Evolutionary conservation across 139 green algal genomes (phyloP).

Genomic region (Mesotaenium endlicherianum): DNA sequence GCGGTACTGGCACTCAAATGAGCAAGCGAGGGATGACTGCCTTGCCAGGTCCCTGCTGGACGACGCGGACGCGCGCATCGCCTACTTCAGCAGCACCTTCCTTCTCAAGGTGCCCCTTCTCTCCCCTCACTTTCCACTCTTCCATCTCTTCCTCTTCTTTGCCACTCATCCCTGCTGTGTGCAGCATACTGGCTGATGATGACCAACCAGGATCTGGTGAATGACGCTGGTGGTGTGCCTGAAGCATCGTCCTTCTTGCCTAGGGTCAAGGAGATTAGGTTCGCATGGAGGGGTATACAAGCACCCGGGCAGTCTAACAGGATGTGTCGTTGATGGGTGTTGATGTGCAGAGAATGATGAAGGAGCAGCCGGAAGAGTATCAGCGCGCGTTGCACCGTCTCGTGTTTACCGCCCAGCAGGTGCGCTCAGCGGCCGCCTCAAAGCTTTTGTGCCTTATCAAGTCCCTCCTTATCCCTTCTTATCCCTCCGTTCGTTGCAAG

Average conservation of each 20-base stretch:
- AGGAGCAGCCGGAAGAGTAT: conserved; percentile 37
- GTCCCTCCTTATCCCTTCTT: background rate
- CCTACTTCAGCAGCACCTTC: conserved; percentile 42
- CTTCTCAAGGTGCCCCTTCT: conserved; percentile 37
- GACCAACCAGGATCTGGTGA: background rate
- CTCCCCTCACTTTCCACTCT: no score
- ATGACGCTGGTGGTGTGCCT: background rate
- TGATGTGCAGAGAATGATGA: conserved; percentile 37
- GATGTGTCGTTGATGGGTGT: background rate
- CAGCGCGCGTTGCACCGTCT: conserved; percentile 35
- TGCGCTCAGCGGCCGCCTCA: background rate
- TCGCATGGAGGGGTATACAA: no score
- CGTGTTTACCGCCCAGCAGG: conserved; percentile 51
- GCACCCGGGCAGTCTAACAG: background rate
- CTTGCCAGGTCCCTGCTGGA: conserved; percentile 42
- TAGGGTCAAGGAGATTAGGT: no score
- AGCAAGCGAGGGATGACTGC: no score
- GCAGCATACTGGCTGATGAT: no score
- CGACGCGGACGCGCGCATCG: conserved; percentile 42
- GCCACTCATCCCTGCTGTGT: no score
- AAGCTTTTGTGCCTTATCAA: background rate
- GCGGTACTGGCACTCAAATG: no score
- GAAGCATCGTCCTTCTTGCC: no score
- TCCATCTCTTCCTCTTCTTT: no score
- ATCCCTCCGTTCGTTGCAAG: background rate